Conservation (phyloP, 1,284 basidiomycete species). For the Xerocomus nothofagi region DNA sequence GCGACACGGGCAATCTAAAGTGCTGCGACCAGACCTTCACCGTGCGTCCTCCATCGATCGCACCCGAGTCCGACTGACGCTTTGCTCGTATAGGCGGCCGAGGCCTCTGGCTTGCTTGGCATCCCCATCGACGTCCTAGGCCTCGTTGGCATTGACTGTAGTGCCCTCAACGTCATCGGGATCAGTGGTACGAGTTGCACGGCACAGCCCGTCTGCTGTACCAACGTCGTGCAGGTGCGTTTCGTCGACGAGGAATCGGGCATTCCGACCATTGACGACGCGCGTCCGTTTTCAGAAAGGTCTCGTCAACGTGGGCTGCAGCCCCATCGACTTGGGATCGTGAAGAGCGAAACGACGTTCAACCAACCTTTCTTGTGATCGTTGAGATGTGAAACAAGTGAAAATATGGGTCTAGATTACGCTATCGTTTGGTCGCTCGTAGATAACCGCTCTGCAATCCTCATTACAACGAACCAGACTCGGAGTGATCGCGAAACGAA, state of each 20-base stretch:
- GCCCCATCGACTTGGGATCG: constrained; percentile 2
- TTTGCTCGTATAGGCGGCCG: neutral
- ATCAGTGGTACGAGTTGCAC: neutral
- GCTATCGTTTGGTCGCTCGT: no score
- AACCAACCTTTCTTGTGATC: constrained; percentile 10
- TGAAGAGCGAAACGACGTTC: no score
- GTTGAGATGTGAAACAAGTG: neutral
- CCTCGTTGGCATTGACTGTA: neutral
- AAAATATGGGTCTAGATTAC: neutral
- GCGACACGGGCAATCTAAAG: constrained; percentile 6
- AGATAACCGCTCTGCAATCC: no score
- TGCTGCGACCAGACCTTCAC: constrained; percentile 1
- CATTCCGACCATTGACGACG: neutral
- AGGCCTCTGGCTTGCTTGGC: neutral
- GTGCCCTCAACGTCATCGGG: neutral
- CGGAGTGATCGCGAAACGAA: no score
- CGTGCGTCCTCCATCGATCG: constrained; percentile 3
- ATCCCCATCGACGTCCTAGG: neutral
- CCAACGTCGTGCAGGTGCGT: constrained; percentile 1
- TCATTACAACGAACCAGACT: no score
- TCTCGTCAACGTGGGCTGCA: constrained; percentile 6
- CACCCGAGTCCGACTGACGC: neutral
- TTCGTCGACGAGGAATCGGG: neutral
- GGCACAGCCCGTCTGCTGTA: constrained; percentile 15
- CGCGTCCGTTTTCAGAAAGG: constrained; percentile 7